Percentiles rank a stretch among this genome's conserved stretches.
These are phyloP conservation scores for Dalbergia cultrata DNA, from an alignment of 306 rosid species.

Conservation along the genomic window DNA sequence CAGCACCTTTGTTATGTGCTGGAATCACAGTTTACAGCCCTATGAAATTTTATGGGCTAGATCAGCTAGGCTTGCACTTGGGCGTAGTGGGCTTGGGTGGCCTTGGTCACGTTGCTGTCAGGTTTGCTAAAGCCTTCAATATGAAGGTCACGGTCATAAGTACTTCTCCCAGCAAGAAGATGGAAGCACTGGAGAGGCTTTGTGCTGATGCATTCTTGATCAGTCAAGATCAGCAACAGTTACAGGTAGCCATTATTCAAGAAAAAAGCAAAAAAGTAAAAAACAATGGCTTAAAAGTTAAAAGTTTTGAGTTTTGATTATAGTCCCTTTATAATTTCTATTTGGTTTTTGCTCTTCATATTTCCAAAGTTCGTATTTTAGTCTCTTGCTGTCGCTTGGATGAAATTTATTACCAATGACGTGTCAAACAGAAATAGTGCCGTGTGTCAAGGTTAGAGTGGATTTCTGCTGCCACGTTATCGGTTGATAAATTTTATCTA, in stretches of 20 bases:
- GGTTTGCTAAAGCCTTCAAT: conserved; percentile 53
- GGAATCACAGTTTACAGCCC: conserved; percentile 51
- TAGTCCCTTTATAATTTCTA: too few relatives aligned
- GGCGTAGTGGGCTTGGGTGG: conserved; percentile 52
- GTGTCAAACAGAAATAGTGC: too few relatives aligned
- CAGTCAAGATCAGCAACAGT: conserved; percentile 30
- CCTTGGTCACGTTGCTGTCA: conserved; percentile 56
- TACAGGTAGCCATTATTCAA: not conserved
- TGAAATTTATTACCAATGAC: too few relatives aligned
- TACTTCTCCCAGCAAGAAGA: conserved; percentile 50
- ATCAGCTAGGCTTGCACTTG: conserved; percentile 42
- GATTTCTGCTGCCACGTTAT: too few relatives aligned
- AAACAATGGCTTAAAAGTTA: too few relatives aligned
- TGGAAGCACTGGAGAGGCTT: conserved; percentile 52
- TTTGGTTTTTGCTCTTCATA: not conserved
- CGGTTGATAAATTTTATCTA: too few relatives aligned
- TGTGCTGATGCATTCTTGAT: conserved; percentile 50
- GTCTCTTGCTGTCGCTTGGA: too few relatives aligned
- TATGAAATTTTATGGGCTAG: conserved; percentile 35
- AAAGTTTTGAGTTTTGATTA: too few relatives aligned
- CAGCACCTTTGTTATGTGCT: conserved; percentile 50
- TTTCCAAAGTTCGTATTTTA: too few relatives aligned
- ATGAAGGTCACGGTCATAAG: conserved; percentile 53
- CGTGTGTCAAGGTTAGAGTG: too few relatives aligned
- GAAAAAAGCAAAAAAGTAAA: too few relatives aligned